Base-by-base conservation (phyloP, 495 filamentous ascomycete species). In the Aspergillus ostianus region DNA sequence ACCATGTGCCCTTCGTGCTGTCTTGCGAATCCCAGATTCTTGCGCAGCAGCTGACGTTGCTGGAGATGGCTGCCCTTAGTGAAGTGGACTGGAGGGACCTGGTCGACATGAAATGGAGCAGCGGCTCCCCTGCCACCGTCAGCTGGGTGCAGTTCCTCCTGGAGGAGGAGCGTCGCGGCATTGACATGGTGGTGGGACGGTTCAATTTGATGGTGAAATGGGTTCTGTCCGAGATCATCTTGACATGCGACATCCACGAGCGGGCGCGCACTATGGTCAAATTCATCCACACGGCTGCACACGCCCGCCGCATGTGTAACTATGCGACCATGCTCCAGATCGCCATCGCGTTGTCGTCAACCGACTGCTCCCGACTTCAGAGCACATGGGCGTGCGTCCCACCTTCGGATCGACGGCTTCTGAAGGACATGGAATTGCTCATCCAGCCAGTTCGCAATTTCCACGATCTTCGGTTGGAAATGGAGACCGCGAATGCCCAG, bases 191-290 rank as follows among this genome's bases (percentile, higher is more conserved):
- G 20, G 92, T 96, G 64, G 91, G 93, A 19, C 89, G 95, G 41
- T 97, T 97, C 79, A 98, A 98, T 70, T 82, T 99, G 61, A 90
- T 98, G 82, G 93, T 96, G 53, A 97, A 97, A 78, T 99, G 95
- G 95, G 88, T 89, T 15, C 80, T 96, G 21, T 97, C 93, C 2
- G 92, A 98, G 70, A 85, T 93, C 64, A 84, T 98, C 29, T 78
- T 99, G 45, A 98, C 94, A 7, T 82, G 85, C 55, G 83, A 91
- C 54, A 77, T 92, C 19, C 83, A 92, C 54, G 95, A 98, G 70
- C 84, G 94, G 46, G 91, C 88, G 12, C 83, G 84, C 47, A 91
- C 89, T 51, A 87, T 99, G 59, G 84, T 89, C 68, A 97, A 98
- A 69, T 90, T 88, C 69, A 93, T 98, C 64, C 92, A 96, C 73